Conservation (phyloP, 495 filamentous ascomycete genomes). For the Talaromyces trachyspermus region DNA sequence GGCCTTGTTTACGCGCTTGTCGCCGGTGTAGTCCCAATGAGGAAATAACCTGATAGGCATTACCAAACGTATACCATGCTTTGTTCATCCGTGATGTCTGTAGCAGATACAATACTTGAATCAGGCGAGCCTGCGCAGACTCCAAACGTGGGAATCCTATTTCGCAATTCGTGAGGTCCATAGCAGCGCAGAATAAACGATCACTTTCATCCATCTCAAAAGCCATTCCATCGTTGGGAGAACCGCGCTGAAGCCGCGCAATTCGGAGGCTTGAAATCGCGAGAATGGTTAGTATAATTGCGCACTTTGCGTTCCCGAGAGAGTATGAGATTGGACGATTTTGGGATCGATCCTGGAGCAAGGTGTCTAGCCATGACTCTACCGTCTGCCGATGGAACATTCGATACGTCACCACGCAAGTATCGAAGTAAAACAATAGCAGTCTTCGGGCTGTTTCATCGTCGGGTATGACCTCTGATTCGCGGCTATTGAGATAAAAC, state of each 20-base stretch:
- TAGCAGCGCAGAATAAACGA: conserved; percentile 5
- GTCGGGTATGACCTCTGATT: conserved; percentile 5
- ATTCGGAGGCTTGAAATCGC: conserved; percentile 15
- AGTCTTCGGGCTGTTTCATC: conserved; percentile 5
- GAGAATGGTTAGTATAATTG: conserved; percentile 14
- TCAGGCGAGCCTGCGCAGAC: conserved; percentile 17
- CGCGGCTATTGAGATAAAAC: neutral
- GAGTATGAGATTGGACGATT: neutral
- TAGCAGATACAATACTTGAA: conserved; percentile 21
- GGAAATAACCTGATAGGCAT: conserved; percentile 12
- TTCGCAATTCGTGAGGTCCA: conserved; percentile 11
- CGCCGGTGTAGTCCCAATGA: conserved; percentile 16
- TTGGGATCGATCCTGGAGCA: conserved; percentile 8
- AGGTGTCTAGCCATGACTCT: conserved; percentile 13
- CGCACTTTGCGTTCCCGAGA: conserved; percentile 11
- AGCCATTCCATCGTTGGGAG: neutral
- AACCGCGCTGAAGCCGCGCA: conserved; percentile 4
- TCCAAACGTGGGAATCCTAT: conserved; percentile 18
- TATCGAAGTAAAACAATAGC: conserved; percentile 15
- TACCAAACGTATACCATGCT: conserved; percentile 20
- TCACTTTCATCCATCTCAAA: neutral
- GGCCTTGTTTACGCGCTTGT: conserved; percentile 7
- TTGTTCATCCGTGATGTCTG: conserved; percentile 20
- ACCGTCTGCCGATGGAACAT: conserved; percentile 15
- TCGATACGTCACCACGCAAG: conserved; percentile 17